Percentiles rank a stretch among this genome's conserved stretches.
Evolutionary conservation across 2,329 filamentous ascomycete species (phyloP).

Genomic region (Zalaria obscura): DNA sequence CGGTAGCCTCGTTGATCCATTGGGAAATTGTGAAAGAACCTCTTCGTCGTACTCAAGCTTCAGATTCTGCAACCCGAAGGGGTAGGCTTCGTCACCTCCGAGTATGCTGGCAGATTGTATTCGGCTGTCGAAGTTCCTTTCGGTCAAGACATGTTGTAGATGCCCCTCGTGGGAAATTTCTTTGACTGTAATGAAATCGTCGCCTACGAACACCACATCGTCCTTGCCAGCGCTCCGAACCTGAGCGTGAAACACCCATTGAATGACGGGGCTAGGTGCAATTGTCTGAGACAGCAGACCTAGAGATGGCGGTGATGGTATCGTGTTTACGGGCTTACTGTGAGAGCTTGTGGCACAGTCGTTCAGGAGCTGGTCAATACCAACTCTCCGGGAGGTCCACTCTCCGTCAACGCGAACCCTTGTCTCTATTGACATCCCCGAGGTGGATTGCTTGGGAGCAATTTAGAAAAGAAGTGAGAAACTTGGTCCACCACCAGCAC

Average conservation of each 20-base stretch:
- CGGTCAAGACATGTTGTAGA: slow-evolving; percentile 61
- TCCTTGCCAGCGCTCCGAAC: slow-evolving; percentile 56
- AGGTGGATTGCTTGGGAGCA: no score
- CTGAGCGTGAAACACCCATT: slow-evolving; percentile 66
- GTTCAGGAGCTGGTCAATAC: neutral
- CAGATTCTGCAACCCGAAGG: slow-evolving; percentile 22
- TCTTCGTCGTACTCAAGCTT: slow-evolving; percentile 13
- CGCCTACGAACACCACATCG: slow-evolving; percentile 77
- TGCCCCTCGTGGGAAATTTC: slow-evolving; percentile 49
- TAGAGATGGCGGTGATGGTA: slow-evolving; percentile 20
- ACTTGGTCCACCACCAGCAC: no score
- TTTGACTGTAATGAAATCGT: slow-evolving; percentile 67
- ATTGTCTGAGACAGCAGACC: slow-evolving; percentile 71
- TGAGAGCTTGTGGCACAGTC: neutral
- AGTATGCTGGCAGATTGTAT: slow-evolving; percentile 72
- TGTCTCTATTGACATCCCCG: neutral
- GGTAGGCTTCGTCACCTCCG: slow-evolving; percentile 30
- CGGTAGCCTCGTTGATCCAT: slow-evolving; percentile 31
- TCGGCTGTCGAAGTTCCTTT: slow-evolving; percentile 61
- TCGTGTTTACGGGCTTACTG: neutral
- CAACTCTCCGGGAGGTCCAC: neutral
- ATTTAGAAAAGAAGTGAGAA: no score
- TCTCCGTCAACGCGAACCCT: neutral
- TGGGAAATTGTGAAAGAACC: slow-evolving; percentile 2
- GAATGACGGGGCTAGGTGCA: slow-evolving; percentile 58